Percentiles rank a stretch among this genome's conserved stretches.
These are phyloP conservation scores for Caryopteris hybrid DNA, from an alignment of 305 asterid genomes.

Conservation along the genomic window DNA sequence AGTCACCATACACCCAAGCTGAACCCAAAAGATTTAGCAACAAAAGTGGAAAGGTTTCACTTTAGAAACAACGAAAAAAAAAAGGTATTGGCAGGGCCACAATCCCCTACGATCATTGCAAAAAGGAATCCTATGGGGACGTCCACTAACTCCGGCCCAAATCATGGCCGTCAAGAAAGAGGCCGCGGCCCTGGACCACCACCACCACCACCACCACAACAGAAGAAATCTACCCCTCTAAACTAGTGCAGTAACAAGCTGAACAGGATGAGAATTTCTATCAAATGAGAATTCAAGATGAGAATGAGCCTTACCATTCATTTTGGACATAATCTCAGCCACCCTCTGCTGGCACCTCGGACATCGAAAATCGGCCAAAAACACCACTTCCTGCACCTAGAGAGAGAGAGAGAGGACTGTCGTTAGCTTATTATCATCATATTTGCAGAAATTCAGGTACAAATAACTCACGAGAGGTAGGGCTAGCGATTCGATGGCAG, in stretches of 20 bases:
- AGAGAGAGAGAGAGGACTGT: not conserved
- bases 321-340: slow-evolving; percentile 62
- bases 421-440: not conserved
- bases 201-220: not conserved
- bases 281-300: not conserved
- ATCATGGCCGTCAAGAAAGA: not conserved
- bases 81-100: slow-evolving; percentile 9
- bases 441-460: not conserved
- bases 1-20: not conserved
- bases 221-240: too few species aligned
- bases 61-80: not conserved
- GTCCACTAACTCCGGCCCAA: slow-evolving; percentile 15
- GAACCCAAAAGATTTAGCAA: not conserved
- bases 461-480: slow-evolving; percentile 60
- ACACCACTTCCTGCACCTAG: slow-evolving; percentile 77
- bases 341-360: slow-evolving; percentile 68
- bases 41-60: not conserved
- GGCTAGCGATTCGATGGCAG: slow-evolving; percentile 69
- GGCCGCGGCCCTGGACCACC: slow-evolving; percentile 19
- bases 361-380: slow-evolving; percentile 76
- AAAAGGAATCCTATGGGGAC: slow-evolving; percentile 34
- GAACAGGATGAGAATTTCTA: too few species aligned
- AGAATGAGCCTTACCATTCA: slow-evolving; percentile 46
- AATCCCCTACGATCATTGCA: not conserved
- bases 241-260: too few species aligned